Base-by-base conservation (phyloP, 78 protist species). In the Mantamonas sphyraenae region DNA sequence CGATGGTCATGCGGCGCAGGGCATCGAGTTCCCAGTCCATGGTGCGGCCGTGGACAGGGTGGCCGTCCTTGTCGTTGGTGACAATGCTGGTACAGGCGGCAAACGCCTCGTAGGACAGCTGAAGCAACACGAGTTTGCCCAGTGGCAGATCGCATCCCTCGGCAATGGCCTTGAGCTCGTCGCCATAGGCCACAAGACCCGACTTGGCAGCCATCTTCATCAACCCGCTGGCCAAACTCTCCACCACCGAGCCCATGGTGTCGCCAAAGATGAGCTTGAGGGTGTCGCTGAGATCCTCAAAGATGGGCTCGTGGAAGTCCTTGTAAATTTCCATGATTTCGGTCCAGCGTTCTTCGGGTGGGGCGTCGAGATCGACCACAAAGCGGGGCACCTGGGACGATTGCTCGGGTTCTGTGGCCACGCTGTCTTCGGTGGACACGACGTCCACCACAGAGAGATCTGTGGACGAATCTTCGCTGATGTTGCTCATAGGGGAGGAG, bases 11-110 rank as follows among this genome's bases (percentile, higher is more conserved):
- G 20, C 28, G 62, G 33, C 35, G 62, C 5, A 58, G 35, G 10
- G 10, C 5, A 10, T 58, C 62, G 28, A 58, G 5, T 10, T 58
- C 62, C 62, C 62, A 58, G 35, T 58, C 62, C 62, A 58, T 58
- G 42, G 62, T 58, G 9, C 62, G 62, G 62, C 5, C 10, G 35
- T 58, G 62, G 62, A 58, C 35, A 5, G 62, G 62, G 28, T 5
- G 33, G 62, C 62, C 35, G 20, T 58, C 62, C 5, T 10, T 10
- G 47, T 10, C 5, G 22, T 5, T 5, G 10, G 10, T 10, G 47
- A 42, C 47, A 42, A 42, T 42, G 47, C 47, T 42, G 5, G 47
- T 42, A 10, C 47, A 42, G 22, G 47, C 47, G 47, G 47, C 47
- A 12, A 10, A 42, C 10, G 47, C 47, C 47, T 42, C 47, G 47